A percentile compares a stretch with the other conserved stretches of the same genome.
phyloP scores from a whole-genome alignment of 1,284 basidiomycete species.

The Sphagnurus paluster region DNA sequence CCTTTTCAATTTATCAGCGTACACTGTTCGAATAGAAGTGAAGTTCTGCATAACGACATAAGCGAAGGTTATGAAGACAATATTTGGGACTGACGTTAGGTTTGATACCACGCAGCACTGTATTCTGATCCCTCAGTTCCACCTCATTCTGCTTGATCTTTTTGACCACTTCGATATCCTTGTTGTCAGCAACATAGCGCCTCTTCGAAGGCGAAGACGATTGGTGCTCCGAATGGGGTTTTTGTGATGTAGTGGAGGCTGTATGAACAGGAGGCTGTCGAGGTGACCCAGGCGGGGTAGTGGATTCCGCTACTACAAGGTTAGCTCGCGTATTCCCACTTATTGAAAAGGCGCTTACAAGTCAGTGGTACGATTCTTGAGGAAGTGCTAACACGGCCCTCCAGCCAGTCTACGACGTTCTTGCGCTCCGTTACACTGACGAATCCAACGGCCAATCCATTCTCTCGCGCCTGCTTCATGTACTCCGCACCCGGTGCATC shows the following conservation, averaged over 20 bases:
- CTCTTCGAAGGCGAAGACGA: constrained; percentile 62
- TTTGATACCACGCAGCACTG: constrained; percentile 75
- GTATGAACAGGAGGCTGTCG: constrained; percentile 31
- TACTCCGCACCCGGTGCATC: constrained; percentile 81
- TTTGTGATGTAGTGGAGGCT: constrained; percentile 38
- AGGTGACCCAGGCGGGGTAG: constrained; percentile 68
- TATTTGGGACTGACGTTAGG: constrained; percentile 55
- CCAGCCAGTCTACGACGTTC: constrained; percentile 80
- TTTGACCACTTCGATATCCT: constrained; percentile 84
- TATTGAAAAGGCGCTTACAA: constrained; percentile 41
- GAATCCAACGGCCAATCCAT: constrained; percentile 70
- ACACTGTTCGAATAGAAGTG: constrained; percentile 56
- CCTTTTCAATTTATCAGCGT: constrained; percentile 76
- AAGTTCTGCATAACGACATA: constrained; percentile 60
- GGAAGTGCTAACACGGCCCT: constrained; percentile 59
- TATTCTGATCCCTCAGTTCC: constrained; percentile 74
- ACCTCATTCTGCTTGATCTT: constrained; percentile 73
- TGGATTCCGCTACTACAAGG: constrained; percentile 33
- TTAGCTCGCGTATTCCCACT: not conserved
- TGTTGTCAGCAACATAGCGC: constrained; percentile 75
- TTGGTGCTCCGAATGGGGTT: constrained; percentile 34
- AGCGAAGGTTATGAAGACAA: not conserved
- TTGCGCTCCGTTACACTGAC: constrained; percentile 87
- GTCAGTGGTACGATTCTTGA: constrained; percentile 57
- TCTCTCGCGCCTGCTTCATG: constrained; percentile 79